A percentile compares a stretch with the other conserved stretches of the same genome.
phyloP scores from a whole-genome alignment of 2,329 filamentous ascomycete genomes.

The Colletotrichum gloeosporioides region DNA sequence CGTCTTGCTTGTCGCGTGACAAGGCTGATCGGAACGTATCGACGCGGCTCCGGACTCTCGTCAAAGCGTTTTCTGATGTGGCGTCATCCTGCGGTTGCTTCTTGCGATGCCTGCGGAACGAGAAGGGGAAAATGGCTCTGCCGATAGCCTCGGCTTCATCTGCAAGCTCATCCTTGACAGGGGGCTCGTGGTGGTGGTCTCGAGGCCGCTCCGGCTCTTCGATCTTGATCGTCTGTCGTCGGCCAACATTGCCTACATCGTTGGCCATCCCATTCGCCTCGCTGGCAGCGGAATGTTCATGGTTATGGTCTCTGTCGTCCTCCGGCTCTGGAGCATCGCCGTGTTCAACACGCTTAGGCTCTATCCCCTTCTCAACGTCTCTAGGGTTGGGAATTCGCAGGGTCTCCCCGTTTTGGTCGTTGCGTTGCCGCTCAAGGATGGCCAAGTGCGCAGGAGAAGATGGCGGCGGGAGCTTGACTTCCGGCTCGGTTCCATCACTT shows the following conservation, averaged over 20 bases:
- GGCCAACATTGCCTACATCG: slow-evolving; percentile 28
- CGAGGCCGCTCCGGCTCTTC: slow-evolving; percentile 62
- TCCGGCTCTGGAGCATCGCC: slow-evolving; percentile 39
- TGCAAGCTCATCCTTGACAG: slow-evolving; percentile 37
- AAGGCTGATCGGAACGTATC: slow-evolving; percentile 63
- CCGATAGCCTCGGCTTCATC: slow-evolving; percentile 49
- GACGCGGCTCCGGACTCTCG: slow-evolving; percentile 51
- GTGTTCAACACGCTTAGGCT: slow-evolving; percentile 61
- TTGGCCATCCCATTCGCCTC: slow-evolving; percentile 25
- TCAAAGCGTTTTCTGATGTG: slow-evolving; percentile 22
- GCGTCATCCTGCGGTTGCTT: slow-evolving; percentile 41
- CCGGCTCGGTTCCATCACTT: slow-evolving; percentile 60
- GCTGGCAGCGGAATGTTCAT: slow-evolving; percentile 23
- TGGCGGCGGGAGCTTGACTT: slow-evolving; percentile 55
- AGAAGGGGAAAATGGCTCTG: slow-evolving; percentile 44
- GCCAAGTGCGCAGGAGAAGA: slow-evolving; percentile 79
- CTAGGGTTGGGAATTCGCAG: slow-evolving; percentile 90
- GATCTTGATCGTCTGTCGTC: slow-evolving; percentile 68
- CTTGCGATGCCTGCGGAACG: slow-evolving; percentile 45
- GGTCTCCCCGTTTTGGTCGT: slow-evolving; percentile 72
- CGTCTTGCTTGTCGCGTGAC: slow-evolving; percentile 57
- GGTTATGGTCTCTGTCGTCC: slow-evolving; percentile 31
- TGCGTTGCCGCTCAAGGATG: slow-evolving; percentile 84
- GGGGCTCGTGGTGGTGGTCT: slow-evolving; percentile 28
- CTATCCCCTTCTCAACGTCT: slow-evolving; percentile 83